These are phyloP conservation scores for Candida easanensis DNA, from an alignment of 805 yeast species.

Conservation along the genomic window DNA sequence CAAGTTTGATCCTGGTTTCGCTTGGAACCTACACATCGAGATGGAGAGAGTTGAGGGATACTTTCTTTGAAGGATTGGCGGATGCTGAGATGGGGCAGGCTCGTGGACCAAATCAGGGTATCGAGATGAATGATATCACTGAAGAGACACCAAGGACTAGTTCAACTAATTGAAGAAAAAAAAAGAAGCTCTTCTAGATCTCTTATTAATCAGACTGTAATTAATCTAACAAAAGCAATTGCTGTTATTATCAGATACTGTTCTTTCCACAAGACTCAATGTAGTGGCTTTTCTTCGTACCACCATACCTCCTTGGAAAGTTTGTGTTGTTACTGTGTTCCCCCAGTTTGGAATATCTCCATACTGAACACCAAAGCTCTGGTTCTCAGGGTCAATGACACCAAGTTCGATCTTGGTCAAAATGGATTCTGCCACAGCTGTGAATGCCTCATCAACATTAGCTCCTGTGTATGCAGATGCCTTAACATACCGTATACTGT, in stretches of 20 bases:
- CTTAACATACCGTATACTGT: slow-evolving; percentile 29
- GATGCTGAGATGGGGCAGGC: slow-evolving; percentile 51
- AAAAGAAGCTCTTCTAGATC: neutral
- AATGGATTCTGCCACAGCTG: slow-evolving; percentile 37
- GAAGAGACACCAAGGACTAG: neutral
- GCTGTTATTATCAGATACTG: slow-evolving; percentile 6
- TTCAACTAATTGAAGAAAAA: neutral
- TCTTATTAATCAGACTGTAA: neutral
- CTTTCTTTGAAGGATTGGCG: slow-evolving; percentile 82
- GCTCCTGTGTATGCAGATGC: slow-evolving; percentile 41
- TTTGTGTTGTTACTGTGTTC: slow-evolving; percentile 8
- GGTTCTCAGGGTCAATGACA: slow-evolving; percentile 43
- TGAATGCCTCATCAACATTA: slow-evolving; percentile 41
- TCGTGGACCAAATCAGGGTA: slow-evolving; percentile 12
- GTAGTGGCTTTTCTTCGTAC: slow-evolving; percentile 18
- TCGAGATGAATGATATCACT: slow-evolving; percentile 25
- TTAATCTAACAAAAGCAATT: slow-evolving; percentile 9
- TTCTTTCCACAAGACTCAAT: slow-evolving; percentile 18
- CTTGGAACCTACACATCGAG: slow-evolving; percentile 88
- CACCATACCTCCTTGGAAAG: slow-evolving; percentile 3
- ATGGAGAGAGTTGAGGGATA: slow-evolving; percentile 86
- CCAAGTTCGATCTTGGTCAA: slow-evolving; percentile 48
- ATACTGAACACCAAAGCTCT: slow-evolving; percentile 47
- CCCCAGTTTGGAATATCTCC: neutral
- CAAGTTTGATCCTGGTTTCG: slow-evolving; percentile 66